Evolutionary conservation across 768 basidiomycete genomes (phyloP), one percentile per base, ranked within the genome.

Genomic region (Clavaria fumosa): DNA sequence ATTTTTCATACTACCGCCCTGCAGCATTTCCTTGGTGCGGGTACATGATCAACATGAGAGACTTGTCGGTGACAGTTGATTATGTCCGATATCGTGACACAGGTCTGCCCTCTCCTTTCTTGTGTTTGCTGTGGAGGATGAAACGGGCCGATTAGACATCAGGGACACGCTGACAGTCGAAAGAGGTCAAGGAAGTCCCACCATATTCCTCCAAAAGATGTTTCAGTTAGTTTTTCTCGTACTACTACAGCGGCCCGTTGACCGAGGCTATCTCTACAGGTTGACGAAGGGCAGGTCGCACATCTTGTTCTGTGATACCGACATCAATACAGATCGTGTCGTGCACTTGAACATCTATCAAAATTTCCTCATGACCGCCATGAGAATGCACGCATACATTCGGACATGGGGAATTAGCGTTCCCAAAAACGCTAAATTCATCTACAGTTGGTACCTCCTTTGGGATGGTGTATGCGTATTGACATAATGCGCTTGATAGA

Each of bases 1-100:
- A n/a, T n/a, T n/a, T n/a, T n/a, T n/a, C n/a, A n/a, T n/a, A n/a
- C n/a, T n/a, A n/a, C n/a, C n/a, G n/a, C n/a, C n/a, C n/a, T 31
- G 3, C 27, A 90, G 89, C 61, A 28, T 97, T 99, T 53, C 80
- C 88, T 2, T 99, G 90, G 82, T 99, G 95, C 59, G 95, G 91
- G 2, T 69, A 78, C 44, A 50, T 76, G 37, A 81, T 99, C 47
- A 58, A 89, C 49, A 82, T 75, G 63, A 57, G 52, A 15, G 70
- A 77, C 45, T 63, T 99, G 23, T 83, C 86, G 7, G 64, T 97
- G 18, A 67, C 76, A 7, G 73, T 69, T 2, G 90, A 96, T 52
- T 85, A 86, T 50, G 59, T 67, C 2, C 70, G 88, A 43, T 83
- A 76, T 49, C 56, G 64, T 37, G 62, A 62, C 18, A 67, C 58